These are phyloP conservation scores for Cyclotella distinguenda DNA, from an alignment of 108 stramenopile genomes.

Conservation along the genomic window DNA sequence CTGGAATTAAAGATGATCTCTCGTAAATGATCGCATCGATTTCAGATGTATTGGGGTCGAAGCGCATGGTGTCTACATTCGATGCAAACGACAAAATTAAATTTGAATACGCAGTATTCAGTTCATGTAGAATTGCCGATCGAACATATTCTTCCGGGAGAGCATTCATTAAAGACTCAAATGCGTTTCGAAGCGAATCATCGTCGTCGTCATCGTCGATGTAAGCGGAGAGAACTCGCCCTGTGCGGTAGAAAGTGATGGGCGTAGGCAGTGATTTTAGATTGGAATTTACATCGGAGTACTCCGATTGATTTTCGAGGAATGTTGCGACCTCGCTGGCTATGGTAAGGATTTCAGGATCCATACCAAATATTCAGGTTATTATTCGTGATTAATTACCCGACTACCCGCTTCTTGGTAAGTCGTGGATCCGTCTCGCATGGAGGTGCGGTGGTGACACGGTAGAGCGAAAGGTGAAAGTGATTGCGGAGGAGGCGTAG, in stretches of 20 bases:
- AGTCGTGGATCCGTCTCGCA: too few relatives aligned
- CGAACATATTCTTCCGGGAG: slow-evolving; percentile 22
- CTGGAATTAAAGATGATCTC: neutral
- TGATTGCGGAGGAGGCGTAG: too few relatives aligned
- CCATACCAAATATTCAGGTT: too few relatives aligned
- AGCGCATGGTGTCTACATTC: neutral
- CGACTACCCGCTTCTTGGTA: too few relatives aligned
- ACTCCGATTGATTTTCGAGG: neutral
- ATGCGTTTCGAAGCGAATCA: slow-evolving; percentile 11
- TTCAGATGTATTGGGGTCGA: neutral
- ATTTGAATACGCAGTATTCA: slow-evolving; percentile 27
- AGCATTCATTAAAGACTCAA: slow-evolving; percentile 19
- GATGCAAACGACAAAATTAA: slow-evolving; percentile 27
- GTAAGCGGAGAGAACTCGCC: slow-evolving; percentile 37
- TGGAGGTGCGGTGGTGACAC: too few relatives aligned
- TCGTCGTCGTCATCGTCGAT: neutral
- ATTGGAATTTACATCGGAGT: neutral
- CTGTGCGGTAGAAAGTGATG: slow-evolving; percentile 42
- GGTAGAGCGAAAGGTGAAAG: too few relatives aligned
- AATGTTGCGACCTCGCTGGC: neutral
- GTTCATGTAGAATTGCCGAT: slow-evolving; percentile 12
- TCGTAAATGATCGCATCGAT: neutral
- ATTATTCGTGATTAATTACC: too few relatives aligned
- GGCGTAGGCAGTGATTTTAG: slow-evolving; percentile 16
- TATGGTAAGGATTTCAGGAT: neutral